These are phyloP conservation scores for Alternaria triticimaculans DNA, from an alignment of 2,329 filamentous ascomycete species.

Conservation along the genomic window DNA sequence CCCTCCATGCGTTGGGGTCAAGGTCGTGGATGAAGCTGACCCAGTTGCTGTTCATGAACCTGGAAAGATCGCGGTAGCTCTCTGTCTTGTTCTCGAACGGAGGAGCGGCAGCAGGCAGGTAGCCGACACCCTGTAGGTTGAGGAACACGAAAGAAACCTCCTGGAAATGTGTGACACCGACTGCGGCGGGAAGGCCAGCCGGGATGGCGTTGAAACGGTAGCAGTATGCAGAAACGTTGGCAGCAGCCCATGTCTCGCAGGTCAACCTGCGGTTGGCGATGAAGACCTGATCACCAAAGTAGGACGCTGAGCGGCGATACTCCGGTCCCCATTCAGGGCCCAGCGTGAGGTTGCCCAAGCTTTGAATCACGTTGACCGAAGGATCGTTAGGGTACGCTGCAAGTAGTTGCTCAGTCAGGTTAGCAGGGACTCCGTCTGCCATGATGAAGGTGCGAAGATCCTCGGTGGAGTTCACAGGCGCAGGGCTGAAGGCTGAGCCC, in stretches of 20 bases:
- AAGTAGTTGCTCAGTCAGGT: slow-evolving; percentile 31
- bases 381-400: slow-evolving; percentile 39
- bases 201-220: slow-evolving; percentile 68
- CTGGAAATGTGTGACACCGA: slow-evolving; percentile 62
- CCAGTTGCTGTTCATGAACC: slow-evolving; percentile 55
- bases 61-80: slow-evolving; percentile 48
- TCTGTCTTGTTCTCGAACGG: slow-evolving; percentile 47
- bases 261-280: slow-evolving; percentile 63
- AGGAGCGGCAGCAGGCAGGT: slow-evolving; percentile 37
- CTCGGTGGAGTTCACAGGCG: slow-evolving; percentile 61
- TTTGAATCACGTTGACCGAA: slow-evolving; percentile 35
- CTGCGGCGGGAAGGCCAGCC: slow-evolving; percentile 51
- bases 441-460: slow-evolving; percentile 58
- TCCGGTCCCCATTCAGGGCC: slow-evolving; percentile 43
- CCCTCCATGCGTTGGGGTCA: slow-evolving; percentile 36
- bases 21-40: slow-evolving; percentile 54
- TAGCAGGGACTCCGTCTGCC: slow-evolving; percentile 31
- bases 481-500: slow-evolving; percentile 63
- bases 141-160: slow-evolving; percentile 58
- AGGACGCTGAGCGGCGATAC: slow-evolving; percentile 61
- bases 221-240: slow-evolving; percentile 61
- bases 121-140: slow-evolving; percentile 54
- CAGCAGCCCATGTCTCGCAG: slow-evolving; percentile 59
- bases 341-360: slow-evolving; percentile 26
- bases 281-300: slow-evolving; percentile 61